Evolutionary conservation across 257 asterid genomes (phyloP).

Genomic region (Capsicum rhomboideum): DNA sequence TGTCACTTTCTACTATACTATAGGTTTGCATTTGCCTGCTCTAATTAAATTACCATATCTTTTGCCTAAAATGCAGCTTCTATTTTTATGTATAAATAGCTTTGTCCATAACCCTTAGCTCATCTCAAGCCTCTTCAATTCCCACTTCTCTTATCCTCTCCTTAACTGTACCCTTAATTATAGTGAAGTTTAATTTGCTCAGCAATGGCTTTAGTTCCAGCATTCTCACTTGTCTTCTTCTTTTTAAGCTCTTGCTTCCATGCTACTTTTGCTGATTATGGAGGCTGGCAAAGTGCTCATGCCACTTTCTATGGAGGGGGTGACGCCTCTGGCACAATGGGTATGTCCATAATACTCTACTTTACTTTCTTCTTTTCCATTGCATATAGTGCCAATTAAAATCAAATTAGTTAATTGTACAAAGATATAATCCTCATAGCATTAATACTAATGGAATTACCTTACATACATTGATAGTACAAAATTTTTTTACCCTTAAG

Average conservation of each 20-base stretch:
- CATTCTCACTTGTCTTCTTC: slow-evolving; percentile 15
- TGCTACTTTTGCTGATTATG: slow-evolving; percentile 30
- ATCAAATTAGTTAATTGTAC: neutral
- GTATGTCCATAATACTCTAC: slow-evolving; percentile 16
- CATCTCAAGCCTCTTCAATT: slow-evolving; percentile 1
- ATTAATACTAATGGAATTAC: neutral
- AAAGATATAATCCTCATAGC: neutral
- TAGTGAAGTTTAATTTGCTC: neutral
- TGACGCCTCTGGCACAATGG: slow-evolving; percentile 84
- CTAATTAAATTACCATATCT: neutral
- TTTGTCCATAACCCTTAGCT: slow-evolving; percentile 4
- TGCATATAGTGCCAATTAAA: neutral
- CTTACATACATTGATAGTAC: neutral
- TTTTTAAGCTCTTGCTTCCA: slow-evolving; percentile 19
- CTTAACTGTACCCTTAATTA: neutral
- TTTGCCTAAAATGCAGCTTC: slow-evolving; percentile 1
- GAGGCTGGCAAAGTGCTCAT: slow-evolving; percentile 57
- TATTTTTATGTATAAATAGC: slow-evolving; percentile 35
- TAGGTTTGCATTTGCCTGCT: neutral
- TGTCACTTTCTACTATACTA: slow-evolving; percentile 37
- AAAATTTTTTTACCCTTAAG: neutral
- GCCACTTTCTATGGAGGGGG: slow-evolving; percentile 83
- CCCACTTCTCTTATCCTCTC: neutral
- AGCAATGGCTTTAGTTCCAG: slow-evolving; percentile 29
- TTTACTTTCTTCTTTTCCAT: neutral